These are phyloP conservation scores for Chloris gayana DNA, from an alignment of 176 grass and related monocot species.

Conservation along the genomic window DNA sequence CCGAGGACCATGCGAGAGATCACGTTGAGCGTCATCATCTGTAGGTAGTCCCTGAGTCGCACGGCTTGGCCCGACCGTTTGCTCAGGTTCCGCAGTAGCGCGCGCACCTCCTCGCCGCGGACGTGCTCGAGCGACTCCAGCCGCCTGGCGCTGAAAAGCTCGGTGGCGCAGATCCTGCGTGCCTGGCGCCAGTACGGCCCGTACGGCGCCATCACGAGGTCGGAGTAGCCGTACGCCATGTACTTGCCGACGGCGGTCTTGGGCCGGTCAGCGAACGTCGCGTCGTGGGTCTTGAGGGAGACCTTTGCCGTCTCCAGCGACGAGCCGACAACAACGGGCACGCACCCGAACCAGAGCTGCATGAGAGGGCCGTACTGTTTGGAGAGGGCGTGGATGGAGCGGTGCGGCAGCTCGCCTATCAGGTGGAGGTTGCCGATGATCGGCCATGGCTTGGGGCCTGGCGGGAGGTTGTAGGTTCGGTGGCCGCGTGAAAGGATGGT, in stretches of 20 bases:
- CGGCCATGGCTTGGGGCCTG: conserved; percentile 50
- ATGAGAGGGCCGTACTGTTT: conserved; percentile 48
- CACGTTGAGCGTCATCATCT: conserved; percentile 46
- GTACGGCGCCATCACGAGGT: conserved; percentile 49
- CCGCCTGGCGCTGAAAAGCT: conserved; percentile 53
- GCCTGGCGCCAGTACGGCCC: conserved; percentile 55
- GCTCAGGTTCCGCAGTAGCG: conserved; percentile 36
- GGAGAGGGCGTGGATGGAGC: conserved; percentile 48
- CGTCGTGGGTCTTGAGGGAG: conserved; percentile 58
- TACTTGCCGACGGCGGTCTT: conserved; percentile 41
- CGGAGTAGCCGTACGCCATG: conserved; percentile 49
- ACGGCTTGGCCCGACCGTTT: conserved; percentile 2
- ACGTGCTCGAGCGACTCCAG: conserved; percentile 52
- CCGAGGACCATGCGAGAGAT: conserved; percentile 66
- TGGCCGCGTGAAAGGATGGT: not conserved
- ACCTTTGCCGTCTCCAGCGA: conserved; percentile 47
- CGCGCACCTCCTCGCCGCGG: conserved; percentile 40
- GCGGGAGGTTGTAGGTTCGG: conserved; percentile 34
- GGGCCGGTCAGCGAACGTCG: conserved; percentile 45
- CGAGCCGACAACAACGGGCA: conserved; percentile 42
- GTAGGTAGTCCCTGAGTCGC: conserved; percentile 49
- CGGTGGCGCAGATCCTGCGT: conserved; percentile 50
- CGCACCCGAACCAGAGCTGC: conserved; percentile 47
- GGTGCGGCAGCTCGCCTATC: conserved; percentile 46
- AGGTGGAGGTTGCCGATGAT: conserved; percentile 62